A percentile compares a stretch with the other conserved stretches of the same genome.
phyloP scores from a whole-genome alignment of 1,284 basidiomycete species.

The Cutaneotrichosporon curvatum region DNA sequence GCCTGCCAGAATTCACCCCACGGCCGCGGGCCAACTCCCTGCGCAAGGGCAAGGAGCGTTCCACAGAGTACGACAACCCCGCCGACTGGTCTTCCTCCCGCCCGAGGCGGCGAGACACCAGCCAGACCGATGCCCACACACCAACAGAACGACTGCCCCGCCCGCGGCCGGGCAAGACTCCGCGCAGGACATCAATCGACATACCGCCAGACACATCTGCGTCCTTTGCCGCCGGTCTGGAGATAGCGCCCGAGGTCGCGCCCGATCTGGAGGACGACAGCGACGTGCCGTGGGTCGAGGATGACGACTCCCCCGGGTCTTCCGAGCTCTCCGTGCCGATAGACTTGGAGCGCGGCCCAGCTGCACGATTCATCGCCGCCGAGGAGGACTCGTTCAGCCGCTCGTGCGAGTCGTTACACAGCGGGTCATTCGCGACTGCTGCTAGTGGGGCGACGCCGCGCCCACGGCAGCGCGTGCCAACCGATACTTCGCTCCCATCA shows the following conservation, averaged over 20 bases:
- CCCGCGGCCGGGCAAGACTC: constrained; percentile 1
- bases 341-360: constrained; percentile 3
- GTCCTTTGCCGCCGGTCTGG: constrained; percentile 26
- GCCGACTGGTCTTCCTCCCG: too few relatives aligned
- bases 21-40: constrained; percentile 6
- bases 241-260: constrained; percentile 15
- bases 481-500: constrained; percentile 21
- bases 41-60: constrained; percentile 32
- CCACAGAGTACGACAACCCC: not conserved
- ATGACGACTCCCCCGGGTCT: constrained; percentile 10
- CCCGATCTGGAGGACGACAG: constrained; percentile 36
- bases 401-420: not conserved
- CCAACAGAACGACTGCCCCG: not conserved
- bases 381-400: constrained; percentile 6
- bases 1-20: constrained; percentile 6
- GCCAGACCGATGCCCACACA: not conserved
- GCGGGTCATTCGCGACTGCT: not conserved
- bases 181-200: constrained; percentile 8
- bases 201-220: constrained; percentile 21
- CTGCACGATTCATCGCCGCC: constrained; percentile 4
- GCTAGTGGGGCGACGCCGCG: not conserved
- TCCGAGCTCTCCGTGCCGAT: constrained; percentile 4
- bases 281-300: constrained; percentile 12
- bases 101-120: not conserved
- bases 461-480: not conserved